Conservation (phyloP, 306 rosid genomes). For the Inga oerstediana region DNA sequence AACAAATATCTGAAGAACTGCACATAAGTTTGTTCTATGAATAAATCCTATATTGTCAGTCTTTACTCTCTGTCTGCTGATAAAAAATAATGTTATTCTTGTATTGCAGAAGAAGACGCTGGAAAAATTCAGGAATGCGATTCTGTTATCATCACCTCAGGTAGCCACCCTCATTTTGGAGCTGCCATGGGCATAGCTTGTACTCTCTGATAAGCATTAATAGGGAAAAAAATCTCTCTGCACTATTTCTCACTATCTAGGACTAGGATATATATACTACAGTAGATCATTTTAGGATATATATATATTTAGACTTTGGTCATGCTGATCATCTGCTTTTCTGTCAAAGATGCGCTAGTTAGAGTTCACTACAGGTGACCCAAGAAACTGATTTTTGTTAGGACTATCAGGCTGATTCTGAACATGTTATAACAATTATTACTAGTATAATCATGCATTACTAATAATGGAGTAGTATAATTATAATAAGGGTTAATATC, state of each 20-base stretch:
- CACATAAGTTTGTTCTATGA: background rate
- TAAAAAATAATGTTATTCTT: conserved; percentile 11
- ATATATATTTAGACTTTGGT: background rate
- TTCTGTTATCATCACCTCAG: conserved; percentile 62
- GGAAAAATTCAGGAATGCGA: conserved; percentile 46
- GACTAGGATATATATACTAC: no score
- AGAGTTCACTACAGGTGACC: conserved; percentile 11
- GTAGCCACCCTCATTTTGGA: conserved; percentile 27
- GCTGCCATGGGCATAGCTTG: background rate
- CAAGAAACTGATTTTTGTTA: conserved; percentile 9
- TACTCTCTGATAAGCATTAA: background rate
- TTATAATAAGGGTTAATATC: background rate
- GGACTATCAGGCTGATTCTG: background rate
- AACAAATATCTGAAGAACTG: background rate
- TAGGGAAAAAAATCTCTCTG: background rate
- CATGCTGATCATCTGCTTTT: background rate
- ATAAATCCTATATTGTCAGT: background rate
- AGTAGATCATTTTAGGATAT: background rate
- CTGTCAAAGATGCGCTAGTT: background rate
- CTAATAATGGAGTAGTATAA: background rate
- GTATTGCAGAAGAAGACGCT: conserved; percentile 48
- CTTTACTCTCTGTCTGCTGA: background rate
- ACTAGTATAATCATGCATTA: background rate
- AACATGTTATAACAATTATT: background rate
- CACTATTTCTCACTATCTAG: conserved; percentile 16